Evolutionary conservation across 1,284 basidiomycete species (phyloP).

Genomic region (Cystobasidiaceae sp.): DNA sequence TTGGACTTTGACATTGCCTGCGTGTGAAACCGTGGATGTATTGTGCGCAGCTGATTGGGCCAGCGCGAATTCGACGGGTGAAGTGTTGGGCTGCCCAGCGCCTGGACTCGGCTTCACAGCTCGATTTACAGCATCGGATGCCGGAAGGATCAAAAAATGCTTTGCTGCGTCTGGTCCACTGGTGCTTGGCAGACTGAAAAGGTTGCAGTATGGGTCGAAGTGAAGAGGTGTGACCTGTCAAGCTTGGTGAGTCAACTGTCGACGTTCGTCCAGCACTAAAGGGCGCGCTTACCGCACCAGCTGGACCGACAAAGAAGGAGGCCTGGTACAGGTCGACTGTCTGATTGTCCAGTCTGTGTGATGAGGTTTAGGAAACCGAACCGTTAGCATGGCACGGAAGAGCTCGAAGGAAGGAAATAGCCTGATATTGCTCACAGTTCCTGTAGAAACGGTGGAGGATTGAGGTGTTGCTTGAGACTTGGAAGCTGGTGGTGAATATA

Average conservation of each 20-base stretch:
- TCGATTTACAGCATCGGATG: not conserved
- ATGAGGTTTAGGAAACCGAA: not conserved
- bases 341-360: not conserved
- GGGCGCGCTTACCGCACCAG: conserved; percentile 8
- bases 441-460: conserved; percentile 17
- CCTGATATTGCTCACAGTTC: not conserved
- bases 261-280: not conserved
- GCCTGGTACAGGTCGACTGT: conserved; percentile 26
- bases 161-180: conserved; percentile 8
- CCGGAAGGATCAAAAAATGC: conserved; percentile 31
- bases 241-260: not conserved
- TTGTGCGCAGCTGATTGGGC: not conserved
- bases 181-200: conserved; percentile 15
- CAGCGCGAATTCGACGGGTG: conserved; percentile 23
- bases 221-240: conserved; percentile 30
- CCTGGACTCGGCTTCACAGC: not conserved
- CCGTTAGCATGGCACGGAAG: too few relatives aligned
- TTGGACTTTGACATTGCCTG: not conserved
- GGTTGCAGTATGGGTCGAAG: conserved; percentile 28
- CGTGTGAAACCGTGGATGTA: too few relatives aligned
- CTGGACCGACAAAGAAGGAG: conserved; percentile 28
- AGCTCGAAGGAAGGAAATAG: too few relatives aligned
- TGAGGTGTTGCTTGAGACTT: not conserved
- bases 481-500: conserved; percentile 2
- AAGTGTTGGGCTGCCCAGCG: conserved; percentile 18